Conservation (phyloP, 2,329 filamentous ascomycete species). For the Sodiomyces alkalinus region DNA sequence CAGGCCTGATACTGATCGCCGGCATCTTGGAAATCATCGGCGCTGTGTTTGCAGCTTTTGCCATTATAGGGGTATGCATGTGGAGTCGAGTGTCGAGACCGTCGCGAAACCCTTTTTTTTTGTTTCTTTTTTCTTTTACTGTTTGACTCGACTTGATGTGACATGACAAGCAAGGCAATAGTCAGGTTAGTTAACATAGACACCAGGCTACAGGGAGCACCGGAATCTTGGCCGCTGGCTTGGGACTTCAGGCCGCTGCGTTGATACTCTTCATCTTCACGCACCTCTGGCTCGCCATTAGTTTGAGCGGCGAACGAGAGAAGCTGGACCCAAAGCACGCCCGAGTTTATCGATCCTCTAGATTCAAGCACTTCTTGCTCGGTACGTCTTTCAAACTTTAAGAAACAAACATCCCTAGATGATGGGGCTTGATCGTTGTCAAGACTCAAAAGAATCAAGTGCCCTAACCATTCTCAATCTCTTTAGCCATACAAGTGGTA, state of each 20-base stretch:
- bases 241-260: slow-evolving; percentile 26
- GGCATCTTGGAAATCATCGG: slow-evolving; percentile 22
- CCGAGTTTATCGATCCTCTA: slow-evolving; percentile 22
- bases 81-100: too few species aligned
- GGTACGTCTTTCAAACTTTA: slow-evolving; percentile 17
- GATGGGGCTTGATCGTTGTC: neutral
- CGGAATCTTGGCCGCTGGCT: slow-evolving; percentile 25
- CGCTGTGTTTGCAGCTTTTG: slow-evolving; percentile 21
- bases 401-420: too few species aligned
- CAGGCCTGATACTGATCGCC: slow-evolving; percentile 18
- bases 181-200: neutral
- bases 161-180: too few species aligned
- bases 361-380: slow-evolving; percentile 27
- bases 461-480: neutral
- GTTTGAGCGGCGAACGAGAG: slow-evolving; percentile 20
- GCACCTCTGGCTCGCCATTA: slow-evolving; percentile 24
- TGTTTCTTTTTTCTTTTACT: too few species aligned
- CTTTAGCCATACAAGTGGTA: slow-evolving; percentile 20
- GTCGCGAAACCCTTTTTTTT: too few species aligned
- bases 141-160: too few species aligned
- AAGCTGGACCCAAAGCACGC: slow-evolving; percentile 22
- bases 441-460: too few species aligned
- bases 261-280: slow-evolving; percentile 22
- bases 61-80: slow-evolving; percentile 7
- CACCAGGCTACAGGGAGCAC: slow-evolving; percentile 17